phyloP scores from a whole-genome alignment of 352 stramenopile genomes.

The Peronospora tabacina region DNA sequence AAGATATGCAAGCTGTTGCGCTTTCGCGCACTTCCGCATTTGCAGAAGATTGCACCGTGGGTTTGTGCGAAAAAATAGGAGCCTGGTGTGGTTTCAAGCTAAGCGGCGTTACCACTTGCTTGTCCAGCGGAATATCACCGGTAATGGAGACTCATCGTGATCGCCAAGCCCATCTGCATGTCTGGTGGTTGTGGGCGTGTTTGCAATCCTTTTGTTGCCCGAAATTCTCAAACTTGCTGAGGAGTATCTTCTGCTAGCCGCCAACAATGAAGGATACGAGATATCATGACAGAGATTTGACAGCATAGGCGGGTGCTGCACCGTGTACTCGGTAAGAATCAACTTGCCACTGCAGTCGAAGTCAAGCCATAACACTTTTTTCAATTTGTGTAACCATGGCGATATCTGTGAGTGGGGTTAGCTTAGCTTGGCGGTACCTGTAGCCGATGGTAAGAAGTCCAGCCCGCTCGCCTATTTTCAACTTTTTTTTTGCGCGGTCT shows the following conservation, averaged over 20 bases:
- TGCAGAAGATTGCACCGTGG: conserved; percentile 42
- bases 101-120: conserved; percentile 64
- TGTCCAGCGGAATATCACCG: conserved; percentile 66
- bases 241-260: conserved; percentile 51
- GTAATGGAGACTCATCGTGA: conserved; percentile 80
- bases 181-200: conserved; percentile 58
- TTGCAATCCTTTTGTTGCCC: conserved; percentile 71
- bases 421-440: conserved; percentile 33
- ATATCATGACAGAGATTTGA: conserved; percentile 75
- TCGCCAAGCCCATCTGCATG: conserved; percentile 70
- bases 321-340: conserved; percentile 79
- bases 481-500: conserved; percentile 73
- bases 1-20: conserved; percentile 55
- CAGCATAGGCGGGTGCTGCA: conserved; percentile 73
- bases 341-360: conserved; percentile 62
- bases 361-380: conserved; percentile 83
- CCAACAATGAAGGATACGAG: conserved; percentile 78
- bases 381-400: conserved; percentile 78
- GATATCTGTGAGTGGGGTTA: conserved; percentile 57
- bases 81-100: conserved; percentile 82
- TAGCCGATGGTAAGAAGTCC: conserved; percentile 38
- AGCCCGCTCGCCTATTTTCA: conserved; percentile 82
- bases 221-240: conserved; percentile 30
- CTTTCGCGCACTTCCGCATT: conserved; percentile 32
- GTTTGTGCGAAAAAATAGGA: conserved; percentile 67